A percentile compares a stretch with the other conserved stretches of the same genome.
Evolutionary conservation across 805 yeast species (phyloP).

Genomic region (Wickerhamiella lipophila): DNA sequence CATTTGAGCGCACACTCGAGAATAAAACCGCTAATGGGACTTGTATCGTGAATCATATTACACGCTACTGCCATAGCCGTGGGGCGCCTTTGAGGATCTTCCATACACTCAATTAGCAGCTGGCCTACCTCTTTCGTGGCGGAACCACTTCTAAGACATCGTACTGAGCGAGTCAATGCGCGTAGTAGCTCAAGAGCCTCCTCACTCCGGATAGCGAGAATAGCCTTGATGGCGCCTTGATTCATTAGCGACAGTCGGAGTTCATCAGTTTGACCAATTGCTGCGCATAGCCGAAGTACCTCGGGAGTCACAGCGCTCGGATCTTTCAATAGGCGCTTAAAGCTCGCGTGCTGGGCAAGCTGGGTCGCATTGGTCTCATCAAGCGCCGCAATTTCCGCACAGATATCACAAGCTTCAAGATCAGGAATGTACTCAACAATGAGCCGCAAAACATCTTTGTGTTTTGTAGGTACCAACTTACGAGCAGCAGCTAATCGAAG

Average conservation of each 20-base stretch:
- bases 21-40: not conserved
- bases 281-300: not conserved
- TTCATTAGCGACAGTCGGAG: not conserved
- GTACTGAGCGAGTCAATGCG: not conserved
- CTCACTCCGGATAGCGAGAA: not conserved
- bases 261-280: not conserved
- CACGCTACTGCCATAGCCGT: constrained; percentile 11
- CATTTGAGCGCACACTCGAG: not conserved
- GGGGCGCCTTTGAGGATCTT: not conserved
- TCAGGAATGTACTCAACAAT: constrained; percentile 6
- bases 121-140: not conserved
- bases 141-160: not conserved
- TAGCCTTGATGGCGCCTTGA: not conserved
- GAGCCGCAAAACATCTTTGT: not conserved
- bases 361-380: not conserved
- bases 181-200: not conserved
- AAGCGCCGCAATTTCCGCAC: not conserved
- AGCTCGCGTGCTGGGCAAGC: not conserved
- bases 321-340: not conserved
- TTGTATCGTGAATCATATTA: constrained; percentile 4
- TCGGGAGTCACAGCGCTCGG: not conserved
- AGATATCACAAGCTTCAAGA: constrained; percentile 5
- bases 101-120: not conserved
- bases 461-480: not conserved
- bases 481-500: not conserved